Evolutionary conservation across 1,284 basidiomycete species (phyloP).

Genomic region (Cystobasidium pallidum): DNA sequence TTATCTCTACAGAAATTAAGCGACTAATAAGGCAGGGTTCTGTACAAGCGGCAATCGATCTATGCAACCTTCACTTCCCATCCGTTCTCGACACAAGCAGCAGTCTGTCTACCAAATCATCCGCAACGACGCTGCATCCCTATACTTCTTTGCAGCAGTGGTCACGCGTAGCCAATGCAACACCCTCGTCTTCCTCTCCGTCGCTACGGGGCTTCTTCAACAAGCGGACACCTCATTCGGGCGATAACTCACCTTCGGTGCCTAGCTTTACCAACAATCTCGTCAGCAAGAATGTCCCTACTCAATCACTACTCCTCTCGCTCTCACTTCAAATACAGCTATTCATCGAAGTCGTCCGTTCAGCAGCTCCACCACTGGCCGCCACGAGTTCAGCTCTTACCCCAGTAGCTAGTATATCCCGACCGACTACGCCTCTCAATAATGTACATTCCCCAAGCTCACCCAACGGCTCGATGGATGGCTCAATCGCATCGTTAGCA

Average conservation of each 20-base stretch:
- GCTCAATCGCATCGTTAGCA: conserved; percentile 29
- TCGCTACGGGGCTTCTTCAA: conserved; percentile 17
- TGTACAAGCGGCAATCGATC: conserved; percentile 68
- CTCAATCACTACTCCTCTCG: conserved; percentile 63
- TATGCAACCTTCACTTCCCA: conserved; percentile 71
- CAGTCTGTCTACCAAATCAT: conserved; percentile 24
- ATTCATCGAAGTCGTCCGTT: conserved; percentile 79
- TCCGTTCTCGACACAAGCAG: conserved; percentile 61
- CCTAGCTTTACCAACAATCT: conserved; percentile 16
- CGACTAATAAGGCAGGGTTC: conserved; percentile 68
- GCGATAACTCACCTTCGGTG: not conserved
- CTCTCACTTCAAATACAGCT: conserved; percentile 80
- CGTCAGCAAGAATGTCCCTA: conserved; percentile 29
- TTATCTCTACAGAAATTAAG: conserved; percentile 64
- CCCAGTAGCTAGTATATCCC: conserved; percentile 32
- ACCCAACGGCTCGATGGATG: conserved; percentile 37
- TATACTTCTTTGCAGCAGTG: not conserved
- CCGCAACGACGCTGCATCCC: conserved; percentile 42
- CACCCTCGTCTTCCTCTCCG: not conserved
- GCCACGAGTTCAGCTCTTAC: not conserved
- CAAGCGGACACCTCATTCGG: not conserved
- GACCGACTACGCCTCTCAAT: conserved; percentile 47
- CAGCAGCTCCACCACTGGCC: conserved; percentile 59
- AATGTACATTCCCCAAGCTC: conserved; percentile 40
- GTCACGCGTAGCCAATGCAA: not conserved